These are phyloP conservation scores for Taphrina communis DNA, from an alignment of 1,139 yeast species.

Conservation along the genomic window DNA sequence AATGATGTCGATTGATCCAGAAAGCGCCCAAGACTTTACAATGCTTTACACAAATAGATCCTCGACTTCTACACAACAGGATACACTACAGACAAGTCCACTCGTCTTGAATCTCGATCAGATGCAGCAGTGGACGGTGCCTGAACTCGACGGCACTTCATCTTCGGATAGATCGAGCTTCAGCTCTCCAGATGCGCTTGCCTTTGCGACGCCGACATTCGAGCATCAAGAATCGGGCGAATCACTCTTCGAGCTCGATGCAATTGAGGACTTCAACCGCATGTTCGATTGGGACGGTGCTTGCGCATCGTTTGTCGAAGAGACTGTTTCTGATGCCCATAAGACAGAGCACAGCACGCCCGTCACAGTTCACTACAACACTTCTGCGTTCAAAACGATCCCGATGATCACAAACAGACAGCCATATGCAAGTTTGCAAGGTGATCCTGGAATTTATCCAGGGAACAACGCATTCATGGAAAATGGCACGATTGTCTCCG, in stretches of 20 bases:
- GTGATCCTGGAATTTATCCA: background rate
- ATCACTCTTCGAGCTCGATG: conserved; percentile 22
- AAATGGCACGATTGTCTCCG: background rate
- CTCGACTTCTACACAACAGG: background rate
- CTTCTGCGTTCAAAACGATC: conserved; percentile 11
- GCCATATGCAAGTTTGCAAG: conserved; percentile 8
- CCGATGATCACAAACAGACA: conserved; percentile 7
- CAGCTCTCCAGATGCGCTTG: conserved; percentile 35
- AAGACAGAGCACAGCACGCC: background rate
- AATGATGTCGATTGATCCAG: conserved; percentile 42
- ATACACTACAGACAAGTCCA: background rate
- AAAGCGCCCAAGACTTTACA: conserved; percentile 40
- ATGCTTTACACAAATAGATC: conserved; percentile 3
- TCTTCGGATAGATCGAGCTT: conserved; percentile 12
- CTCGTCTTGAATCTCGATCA: background rate
- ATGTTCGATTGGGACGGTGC: conserved; percentile 41
- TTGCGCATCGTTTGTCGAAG: conserved; percentile 21
- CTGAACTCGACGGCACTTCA: conserved; percentile 21
- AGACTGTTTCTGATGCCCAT: background rate
- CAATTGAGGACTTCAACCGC: conserved; percentile 27
- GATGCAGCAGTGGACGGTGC: conserved; percentile 12
- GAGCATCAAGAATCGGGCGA: background rate
- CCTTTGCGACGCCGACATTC: conserved; percentile 9
- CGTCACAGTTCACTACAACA: background rate
- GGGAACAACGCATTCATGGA: background rate